These are phyloP conservation scores for Lentithecium fluviatile DNA, from an alignment of 495 filamentous ascomycete genomes.

Conservation along the genomic window DNA sequence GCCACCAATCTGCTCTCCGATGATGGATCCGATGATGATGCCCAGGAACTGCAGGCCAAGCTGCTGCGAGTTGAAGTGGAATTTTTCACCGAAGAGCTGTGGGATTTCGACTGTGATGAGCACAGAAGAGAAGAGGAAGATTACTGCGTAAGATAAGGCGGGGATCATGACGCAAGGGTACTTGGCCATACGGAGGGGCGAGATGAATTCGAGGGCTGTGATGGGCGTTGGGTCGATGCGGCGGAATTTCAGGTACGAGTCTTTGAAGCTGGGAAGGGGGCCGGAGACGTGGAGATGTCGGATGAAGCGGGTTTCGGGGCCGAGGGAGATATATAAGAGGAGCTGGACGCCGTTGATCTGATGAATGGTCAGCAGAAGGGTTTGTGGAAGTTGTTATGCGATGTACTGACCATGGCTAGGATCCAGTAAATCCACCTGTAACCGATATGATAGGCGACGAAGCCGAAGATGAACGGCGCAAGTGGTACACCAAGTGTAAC, in stretches of 20 bases:
- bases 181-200: conserved; percentile 47
- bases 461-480: conserved; percentile 37
- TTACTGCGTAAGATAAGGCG: conserved; percentile 52
- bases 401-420: conserved; percentile 44
- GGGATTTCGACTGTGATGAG: conserved; percentile 55
- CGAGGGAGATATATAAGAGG: conserved; percentile 55
- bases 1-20: conserved; percentile 58
- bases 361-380: conserved; percentile 26
- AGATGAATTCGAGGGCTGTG: conserved; percentile 49
- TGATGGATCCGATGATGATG: conserved; percentile 53
- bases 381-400: background rate
- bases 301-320: conserved; percentile 55
- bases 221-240: conserved; percentile 54
- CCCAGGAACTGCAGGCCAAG: conserved; percentile 55
- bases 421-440: conserved; percentile 42
- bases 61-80: conserved; percentile 53
- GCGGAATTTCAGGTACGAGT: conserved; percentile 49
- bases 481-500: conserved; percentile 52
- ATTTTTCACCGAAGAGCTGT: conserved; percentile 51
- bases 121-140: conserved; percentile 52
- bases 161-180: conserved; percentile 51
- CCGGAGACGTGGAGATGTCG: conserved; percentile 31
- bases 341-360: conserved; percentile 57
- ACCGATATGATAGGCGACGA: conserved; percentile 35
- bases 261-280: conserved; percentile 42